phyloP scores from a whole-genome alignment of 2,329 filamentous ascomycete species.

The Alternaria angustiovoidea region DNA sequence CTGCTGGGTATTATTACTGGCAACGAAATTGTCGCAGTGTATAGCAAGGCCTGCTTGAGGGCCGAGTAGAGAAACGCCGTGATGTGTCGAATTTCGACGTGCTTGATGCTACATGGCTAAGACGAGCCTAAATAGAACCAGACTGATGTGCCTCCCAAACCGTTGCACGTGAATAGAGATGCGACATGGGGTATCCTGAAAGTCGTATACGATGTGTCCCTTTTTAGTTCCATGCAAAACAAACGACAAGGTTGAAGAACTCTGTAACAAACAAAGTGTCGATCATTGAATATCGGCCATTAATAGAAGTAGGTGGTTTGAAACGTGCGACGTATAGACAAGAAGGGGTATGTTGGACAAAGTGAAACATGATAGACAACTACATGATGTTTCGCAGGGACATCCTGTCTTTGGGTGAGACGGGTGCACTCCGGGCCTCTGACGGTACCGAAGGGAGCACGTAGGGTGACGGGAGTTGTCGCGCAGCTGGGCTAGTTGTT shows the following conservation, averaged over 20 bases:
- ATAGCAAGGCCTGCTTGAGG: neutral
- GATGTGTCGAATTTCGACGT: slow-evolving; percentile 16
- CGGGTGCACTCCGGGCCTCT: slow-evolving; percentile 43
- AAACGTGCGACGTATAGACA: slow-evolving; percentile 24
- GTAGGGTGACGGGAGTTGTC: slow-evolving; percentile 46
- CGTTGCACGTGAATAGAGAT: slow-evolving; percentile 12
- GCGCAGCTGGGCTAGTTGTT: slow-evolving; percentile 36
- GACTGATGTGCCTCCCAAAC: neutral
- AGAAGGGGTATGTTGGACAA: slow-evolving; percentile 31
- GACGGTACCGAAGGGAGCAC: slow-evolving; percentile 24
- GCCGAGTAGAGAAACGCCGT: slow-evolving; percentile 5
- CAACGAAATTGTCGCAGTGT: slow-evolving; percentile 15
- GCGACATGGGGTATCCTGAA: slow-evolving; percentile 26
- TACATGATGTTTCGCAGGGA: slow-evolving; percentile 47
- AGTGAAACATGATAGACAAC: slow-evolving; percentile 34
- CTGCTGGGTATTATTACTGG: slow-evolving; percentile 22
- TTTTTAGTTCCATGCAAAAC: slow-evolving; percentile 20
- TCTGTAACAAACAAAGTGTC: slow-evolving; percentile 20
- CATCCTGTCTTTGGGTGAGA: slow-evolving; percentile 47
- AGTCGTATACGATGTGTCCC: slow-evolving; percentile 19
- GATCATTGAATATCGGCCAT: slow-evolving; percentile 21
- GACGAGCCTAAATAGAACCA: slow-evolving; percentile 10
- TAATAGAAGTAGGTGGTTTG: slow-evolving; percentile 26
- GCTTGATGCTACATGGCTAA: slow-evolving; percentile 5
- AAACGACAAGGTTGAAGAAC: slow-evolving; percentile 12